Conservation (phyloP, 345 rosid species). For the Boechera retrofracta region DNA sequence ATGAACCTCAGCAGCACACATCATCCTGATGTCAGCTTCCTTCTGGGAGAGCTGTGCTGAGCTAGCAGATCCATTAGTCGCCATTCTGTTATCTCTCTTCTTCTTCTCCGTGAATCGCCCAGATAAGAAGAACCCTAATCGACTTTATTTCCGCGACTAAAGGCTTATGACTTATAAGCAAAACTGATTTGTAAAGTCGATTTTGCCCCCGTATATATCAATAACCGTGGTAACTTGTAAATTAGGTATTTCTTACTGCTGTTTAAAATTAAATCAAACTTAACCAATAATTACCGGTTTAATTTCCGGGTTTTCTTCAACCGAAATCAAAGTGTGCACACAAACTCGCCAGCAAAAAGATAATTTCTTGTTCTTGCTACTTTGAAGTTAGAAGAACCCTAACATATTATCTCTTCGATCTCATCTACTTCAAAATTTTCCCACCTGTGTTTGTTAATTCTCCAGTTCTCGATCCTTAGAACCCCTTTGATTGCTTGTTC, state of each 20-base stretch:
- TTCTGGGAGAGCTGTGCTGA: slow-evolving; percentile 64
- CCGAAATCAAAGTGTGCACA: slow-evolving; percentile 19
- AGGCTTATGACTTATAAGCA: too few species aligned
- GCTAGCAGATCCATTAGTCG: slow-evolving; percentile 46
- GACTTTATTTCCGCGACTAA: too few species aligned
- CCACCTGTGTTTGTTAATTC: background rate
- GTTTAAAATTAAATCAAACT: background rate
- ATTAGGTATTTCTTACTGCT: too few species aligned
- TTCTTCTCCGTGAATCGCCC: slow-evolving; percentile 19
- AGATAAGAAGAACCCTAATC: background rate
- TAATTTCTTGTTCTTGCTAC: background rate
- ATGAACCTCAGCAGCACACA: slow-evolving; percentile 93
- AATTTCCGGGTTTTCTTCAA: slow-evolving; percentile 21
- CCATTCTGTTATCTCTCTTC: slow-evolving; percentile 36
- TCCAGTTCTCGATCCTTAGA: background rate
- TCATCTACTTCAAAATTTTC: background rate
- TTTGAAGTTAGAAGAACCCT: slow-evolving; percentile 28
- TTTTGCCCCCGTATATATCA: background rate
- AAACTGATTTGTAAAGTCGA: background rate
- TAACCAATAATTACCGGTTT: slow-evolving; percentile 8
- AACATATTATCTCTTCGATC: slow-evolving; percentile 26
- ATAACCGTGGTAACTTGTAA: too few species aligned
- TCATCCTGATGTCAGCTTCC: slow-evolving; percentile 83
- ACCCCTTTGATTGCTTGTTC: background rate
- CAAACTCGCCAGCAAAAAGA: background rate